These are phyloP conservation scores for Zymoseptoria crescenta DNA, from an alignment of 2,329 filamentous ascomycete genomes.

Conservation along the genomic window DNA sequence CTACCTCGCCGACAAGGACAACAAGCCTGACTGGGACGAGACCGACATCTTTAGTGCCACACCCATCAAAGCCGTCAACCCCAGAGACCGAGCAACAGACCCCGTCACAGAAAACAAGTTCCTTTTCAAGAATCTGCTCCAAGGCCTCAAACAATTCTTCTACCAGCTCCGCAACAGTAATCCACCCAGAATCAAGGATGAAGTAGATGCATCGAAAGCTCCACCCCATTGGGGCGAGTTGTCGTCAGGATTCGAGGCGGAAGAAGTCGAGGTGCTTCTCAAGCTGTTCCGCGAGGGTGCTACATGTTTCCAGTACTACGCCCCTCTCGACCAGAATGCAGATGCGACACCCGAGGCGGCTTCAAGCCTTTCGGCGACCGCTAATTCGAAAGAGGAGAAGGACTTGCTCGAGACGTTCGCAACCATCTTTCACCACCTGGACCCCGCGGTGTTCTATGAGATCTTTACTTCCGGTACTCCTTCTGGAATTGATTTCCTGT, in stretches of 20 bases:
- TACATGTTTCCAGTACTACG: slow-evolving; percentile 94
- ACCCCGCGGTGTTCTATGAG: slow-evolving; percentile 96
- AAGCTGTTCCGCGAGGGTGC: slow-evolving; percentile 96
- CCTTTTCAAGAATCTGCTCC: slow-evolving; percentile 91
- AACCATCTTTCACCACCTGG: slow-evolving; percentile 96
- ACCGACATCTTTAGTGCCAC: slow-evolving; percentile 95
- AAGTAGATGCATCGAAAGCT: slow-evolving; percentile 67
- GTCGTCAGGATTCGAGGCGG: slow-evolving; percentile 90
- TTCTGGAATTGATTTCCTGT: slow-evolving; percentile 85
- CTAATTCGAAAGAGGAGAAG: slow-evolving; percentile 88
- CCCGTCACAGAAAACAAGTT: slow-evolving; percentile 97
- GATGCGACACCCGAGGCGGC: slow-evolving; percentile 67
- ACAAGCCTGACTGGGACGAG: slow-evolving; percentile 89
- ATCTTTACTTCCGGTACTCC: slow-evolving; percentile 54
- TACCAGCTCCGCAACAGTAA: slow-evolving; percentile 92
- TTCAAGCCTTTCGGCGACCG: slow-evolving; percentile 62
- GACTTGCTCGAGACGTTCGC: slow-evolving; percentile 95
- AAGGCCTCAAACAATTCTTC: slow-evolving; percentile 92
- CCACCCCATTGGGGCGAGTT: slow-evolving; percentile 92
- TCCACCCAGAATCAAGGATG: slow-evolving; percentile 46
- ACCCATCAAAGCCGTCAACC: slow-evolving; percentile 91
- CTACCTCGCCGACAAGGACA: slow-evolving; percentile 74
- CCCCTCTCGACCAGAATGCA: slow-evolving; percentile 67
- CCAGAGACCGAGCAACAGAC: slow-evolving; percentile 78
- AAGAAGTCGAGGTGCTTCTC: slow-evolving; percentile 92